A percentile compares a stretch with the other conserved stretches of the same genome.
phyloP scores from a whole-genome alignment of 2,329 filamentous ascomycete species.

The Geosmithia flava region DNA sequence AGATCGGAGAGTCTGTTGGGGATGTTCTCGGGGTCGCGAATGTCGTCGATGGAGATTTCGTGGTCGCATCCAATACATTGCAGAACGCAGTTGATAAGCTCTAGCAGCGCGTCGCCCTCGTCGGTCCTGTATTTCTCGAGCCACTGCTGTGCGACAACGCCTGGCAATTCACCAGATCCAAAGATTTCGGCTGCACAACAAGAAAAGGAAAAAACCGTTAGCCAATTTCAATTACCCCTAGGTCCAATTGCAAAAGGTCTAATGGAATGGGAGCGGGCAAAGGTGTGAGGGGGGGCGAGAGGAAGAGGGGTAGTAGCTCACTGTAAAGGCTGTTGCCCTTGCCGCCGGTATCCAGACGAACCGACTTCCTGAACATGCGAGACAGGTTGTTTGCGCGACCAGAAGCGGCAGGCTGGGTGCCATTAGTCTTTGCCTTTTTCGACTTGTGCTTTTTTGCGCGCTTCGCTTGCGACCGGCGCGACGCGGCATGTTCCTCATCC shows the following conservation, averaged over 20 bases:
- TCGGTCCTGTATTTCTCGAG: conserved; percentile 43
- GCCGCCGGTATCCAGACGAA: conserved; percentile 35
- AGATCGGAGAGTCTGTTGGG: conserved; percentile 68
- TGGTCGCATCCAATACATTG: conserved; percentile 70
- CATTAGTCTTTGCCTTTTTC: conserved; percentile 55
- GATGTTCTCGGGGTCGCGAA: conserved; percentile 80
- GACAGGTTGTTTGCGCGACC: conserved; percentile 30
- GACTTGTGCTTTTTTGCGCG: conserved; percentile 42
- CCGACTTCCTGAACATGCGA: conserved; percentile 43
- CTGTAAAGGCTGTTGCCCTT: conserved; percentile 44
- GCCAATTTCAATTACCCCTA: conserved; percentile 1
- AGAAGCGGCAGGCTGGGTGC: conserved; percentile 24
- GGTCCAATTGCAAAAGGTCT: not conserved
- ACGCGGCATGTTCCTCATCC: conserved; percentile 23
- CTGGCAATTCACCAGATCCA: conserved; percentile 40
- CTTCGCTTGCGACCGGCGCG: conserved; percentile 22
- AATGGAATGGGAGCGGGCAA: not conserved
- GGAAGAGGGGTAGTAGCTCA: conserved; percentile 16
- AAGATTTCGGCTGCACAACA: conserved; percentile 45
- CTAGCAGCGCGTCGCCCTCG: conserved; percentile 40
- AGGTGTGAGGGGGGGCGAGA: not conserved
- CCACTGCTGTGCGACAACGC: conserved; percentile 49
- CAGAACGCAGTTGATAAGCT: conserved; percentile 55
- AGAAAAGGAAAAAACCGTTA: conserved; percentile 6
- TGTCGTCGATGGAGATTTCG: conserved; percentile 68